Base-by-base conservation (phyloP, 495 filamentous ascomycete species). In the Gamarada debralockiae region DNA sequence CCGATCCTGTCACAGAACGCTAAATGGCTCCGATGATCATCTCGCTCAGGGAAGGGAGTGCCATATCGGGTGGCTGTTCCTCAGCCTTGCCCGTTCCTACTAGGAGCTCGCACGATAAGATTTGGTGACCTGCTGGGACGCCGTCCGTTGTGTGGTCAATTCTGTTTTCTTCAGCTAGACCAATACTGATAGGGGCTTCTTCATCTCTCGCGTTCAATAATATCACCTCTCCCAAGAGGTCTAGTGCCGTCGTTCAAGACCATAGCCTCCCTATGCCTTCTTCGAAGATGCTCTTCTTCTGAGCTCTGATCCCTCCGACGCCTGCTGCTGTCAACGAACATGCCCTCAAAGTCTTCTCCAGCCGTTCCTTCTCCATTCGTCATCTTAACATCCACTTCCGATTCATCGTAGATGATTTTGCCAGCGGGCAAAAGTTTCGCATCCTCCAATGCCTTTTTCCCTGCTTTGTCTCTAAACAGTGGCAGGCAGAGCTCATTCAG, bases 241-340 rank as follows among this genome's bases (percentile, higher is more conserved):
- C 72, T 69, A 27, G 69, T 77, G 2, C 82, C 81, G 45, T 84
- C 82, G 55, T 82, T 81, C 47, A 86, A 50, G 10, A 86, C 82
- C 73, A 86, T 81, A 8, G 81, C 82, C 61, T 86, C 80, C 51
- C 82, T 68, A 43, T 82, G 69, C 18, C 76, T 70, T 50, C 82
- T 68, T 46, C 81, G 67, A 43, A 78, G 59, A 29, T 74, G 70
- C 56, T 77, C 69, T 58, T 81, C 78, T 49, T 77, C 78, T 18
- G 62, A 63, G 40, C 60, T 75, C 56, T 73, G 72, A 7, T 73
- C 73, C 23, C 67, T 66, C 9, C 67, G 60, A n/a, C 74, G 65
- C 22, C 72, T 57, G 41, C 68, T 57, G 39, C 69, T 51, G n/a
- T 55, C 55, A 13, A 52, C 59, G 43, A 57, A 53, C 36, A 62